Evolutionary conservation across 2,329 filamentous ascomycete species (phyloP).

Genomic region (Trichophyton verrucosum): DNA sequence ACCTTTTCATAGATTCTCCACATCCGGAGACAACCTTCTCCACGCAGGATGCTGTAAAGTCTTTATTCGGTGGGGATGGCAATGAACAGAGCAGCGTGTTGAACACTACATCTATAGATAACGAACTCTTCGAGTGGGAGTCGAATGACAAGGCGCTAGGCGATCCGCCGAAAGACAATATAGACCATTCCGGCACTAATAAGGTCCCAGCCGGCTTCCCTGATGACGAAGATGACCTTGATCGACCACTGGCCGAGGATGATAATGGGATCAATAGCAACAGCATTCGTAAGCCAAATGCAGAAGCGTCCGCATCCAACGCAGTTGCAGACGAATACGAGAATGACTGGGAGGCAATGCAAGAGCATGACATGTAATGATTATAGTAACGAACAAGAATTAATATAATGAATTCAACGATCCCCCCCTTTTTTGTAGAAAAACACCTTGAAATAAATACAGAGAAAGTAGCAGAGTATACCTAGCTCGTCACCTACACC

Average conservation of each 20-base stretch:
- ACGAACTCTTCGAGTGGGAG: constrained; percentile 20
- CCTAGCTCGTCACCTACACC: not conserved
- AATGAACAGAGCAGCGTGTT: not conserved
- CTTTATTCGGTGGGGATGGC: constrained; percentile 8
- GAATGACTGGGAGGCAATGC: constrained; percentile 56
- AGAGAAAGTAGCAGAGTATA: not conserved
- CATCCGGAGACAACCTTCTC: not conserved
- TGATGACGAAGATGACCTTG: constrained; percentile 38
- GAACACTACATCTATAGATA: not conserved
- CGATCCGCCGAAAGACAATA: not conserved
- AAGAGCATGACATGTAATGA: constrained; percentile 21
- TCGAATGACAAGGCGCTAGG: constrained; percentile 17
- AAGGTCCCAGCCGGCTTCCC: constrained; percentile 14
- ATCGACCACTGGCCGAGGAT: constrained; percentile 43
- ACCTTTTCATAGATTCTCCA: not conserved
- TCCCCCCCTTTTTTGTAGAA: not conserved
- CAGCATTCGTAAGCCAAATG: not conserved
- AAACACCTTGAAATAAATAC: not conserved
- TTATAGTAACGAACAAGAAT: not conserved
- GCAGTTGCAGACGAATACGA: constrained; percentile 35
- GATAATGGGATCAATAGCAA: constrained; percentile 4
- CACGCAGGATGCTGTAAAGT: not conserved
- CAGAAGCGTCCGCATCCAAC: not conserved
- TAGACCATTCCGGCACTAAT: not conserved
- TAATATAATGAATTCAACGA: not conserved